phyloP scores from a whole-genome alignment of 306 rosid species.

The Cucumis cinereus region DNA sequence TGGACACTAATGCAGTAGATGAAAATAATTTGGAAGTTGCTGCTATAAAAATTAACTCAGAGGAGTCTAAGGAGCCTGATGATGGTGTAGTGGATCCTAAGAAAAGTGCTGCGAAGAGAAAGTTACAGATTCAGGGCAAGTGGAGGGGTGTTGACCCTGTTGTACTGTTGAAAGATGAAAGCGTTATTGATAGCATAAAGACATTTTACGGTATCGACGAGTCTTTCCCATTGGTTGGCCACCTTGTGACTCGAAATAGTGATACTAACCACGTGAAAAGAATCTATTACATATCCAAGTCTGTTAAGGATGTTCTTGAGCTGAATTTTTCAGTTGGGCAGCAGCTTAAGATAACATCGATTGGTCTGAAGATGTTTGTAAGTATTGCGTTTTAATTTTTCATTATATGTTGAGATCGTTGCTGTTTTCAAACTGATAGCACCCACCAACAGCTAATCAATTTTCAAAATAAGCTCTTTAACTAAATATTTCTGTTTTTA shows the following conservation, averaged over 20 bases:
- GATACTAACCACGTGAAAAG: slow-evolving; percentile 75
- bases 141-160: slow-evolving; percentile 99
- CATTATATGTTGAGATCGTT: not conserved
- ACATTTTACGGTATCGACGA: slow-evolving; percentile 73
- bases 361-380: slow-evolving; percentile 96
- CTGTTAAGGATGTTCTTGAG: slow-evolving; percentile 79
- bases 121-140: slow-evolving; percentile 69
- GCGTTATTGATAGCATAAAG: slow-evolving; percentile 51
- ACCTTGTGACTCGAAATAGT: slow-evolving; percentile 70
- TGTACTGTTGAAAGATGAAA: slow-evolving; percentile 72
- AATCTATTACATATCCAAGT: slow-evolving; percentile 75
- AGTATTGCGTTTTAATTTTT: slow-evolving; percentile 28
- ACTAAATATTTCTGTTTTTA: not conserved
- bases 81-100: slow-evolving; percentile 22
- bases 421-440: not conserved
- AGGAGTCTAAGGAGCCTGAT: slow-evolving; percentile 24
- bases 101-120: slow-evolving; percentile 49
- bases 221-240: slow-evolving; percentile 63
- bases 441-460: not conserved
- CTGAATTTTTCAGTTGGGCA: slow-evolving; percentile 80
- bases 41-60: slow-evolving; percentile 22
- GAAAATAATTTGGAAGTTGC: slow-evolving; percentile 21
- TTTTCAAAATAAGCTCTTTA: not conserved
- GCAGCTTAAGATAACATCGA: slow-evolving; percentile 88
- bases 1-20: slow-evolving; percentile 18